A percentile compares a stretch with the other conserved stretches of the same genome.
Evolutionary conservation across 2,329 filamentous ascomycete genomes (phyloP).

Genomic region (Colletotrichum lini): DNA sequence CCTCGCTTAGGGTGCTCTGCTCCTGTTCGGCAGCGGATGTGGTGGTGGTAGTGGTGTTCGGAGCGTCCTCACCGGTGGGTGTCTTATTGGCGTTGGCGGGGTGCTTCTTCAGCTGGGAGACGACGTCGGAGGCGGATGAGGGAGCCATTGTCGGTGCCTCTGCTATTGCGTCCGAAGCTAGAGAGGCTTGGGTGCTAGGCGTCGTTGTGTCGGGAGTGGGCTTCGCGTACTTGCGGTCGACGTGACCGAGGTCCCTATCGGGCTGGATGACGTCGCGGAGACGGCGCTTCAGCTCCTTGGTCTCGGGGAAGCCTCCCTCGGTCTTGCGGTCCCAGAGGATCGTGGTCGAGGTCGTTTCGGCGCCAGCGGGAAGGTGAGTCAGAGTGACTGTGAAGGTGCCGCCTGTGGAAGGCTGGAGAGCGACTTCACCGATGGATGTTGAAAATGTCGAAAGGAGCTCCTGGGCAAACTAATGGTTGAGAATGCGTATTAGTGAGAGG

Average conservation of each 20-base stretch:
- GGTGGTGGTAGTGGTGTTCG: not conserved
- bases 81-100: conserved; percentile 27
- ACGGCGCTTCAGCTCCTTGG: conserved; percentile 89
- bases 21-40: not conserved
- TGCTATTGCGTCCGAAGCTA: conserved; percentile 6
- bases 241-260: conserved; percentile 83
- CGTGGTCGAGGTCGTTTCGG: conserved; percentile 59
- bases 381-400: conserved; percentile 86
- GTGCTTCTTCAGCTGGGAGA: conserved; percentile 34
- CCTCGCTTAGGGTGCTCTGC: conserved; percentile 23
- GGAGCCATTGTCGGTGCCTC: not conserved
- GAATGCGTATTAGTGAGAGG: conserved; percentile 24
- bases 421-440: conserved; percentile 86
- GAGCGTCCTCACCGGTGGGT: not conserved
- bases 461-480: conserved; percentile 81
- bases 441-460: conserved; percentile 95
- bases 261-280: conserved; percentile 89
- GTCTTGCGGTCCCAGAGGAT: conserved; percentile 89
- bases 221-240: conserved; percentile 69
- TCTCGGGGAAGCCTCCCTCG: conserved; percentile 94
- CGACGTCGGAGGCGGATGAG: conserved; percentile 18
- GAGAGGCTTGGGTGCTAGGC: conserved; percentile 1
- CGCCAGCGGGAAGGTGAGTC: conserved; percentile 46
- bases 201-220: conserved; percentile 21
- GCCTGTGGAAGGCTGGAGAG: conserved; percentile 87